phyloP scores from a whole-genome alignment of 2,329 filamentous ascomycete genomes.

The Xylariomycetidae sp. region DNA sequence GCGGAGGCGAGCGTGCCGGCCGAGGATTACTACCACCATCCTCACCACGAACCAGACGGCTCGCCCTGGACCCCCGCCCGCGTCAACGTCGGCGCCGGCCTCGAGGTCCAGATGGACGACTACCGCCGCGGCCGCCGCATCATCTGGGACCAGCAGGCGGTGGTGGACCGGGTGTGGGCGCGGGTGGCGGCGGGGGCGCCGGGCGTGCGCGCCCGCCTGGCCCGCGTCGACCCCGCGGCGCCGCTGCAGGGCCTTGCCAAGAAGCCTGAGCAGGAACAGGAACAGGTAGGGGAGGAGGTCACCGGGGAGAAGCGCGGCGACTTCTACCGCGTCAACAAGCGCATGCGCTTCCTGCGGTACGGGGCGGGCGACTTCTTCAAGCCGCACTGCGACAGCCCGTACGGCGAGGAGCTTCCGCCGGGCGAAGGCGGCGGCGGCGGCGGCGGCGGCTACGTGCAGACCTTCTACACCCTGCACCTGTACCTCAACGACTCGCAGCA shows the following conservation, averaged over 20 bases:
- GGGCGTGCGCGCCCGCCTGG: no score
- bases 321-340: constrained; percentile 57
- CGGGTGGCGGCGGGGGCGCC: no score
- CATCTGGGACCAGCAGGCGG: constrained; percentile 61
- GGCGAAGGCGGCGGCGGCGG: constrained; percentile 36
- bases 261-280: constrained; percentile 33
- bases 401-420: no score
- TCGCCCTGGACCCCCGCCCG: constrained; percentile 61
- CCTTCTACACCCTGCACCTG: constrained; percentile 50
- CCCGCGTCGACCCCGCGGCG: no score
- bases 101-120: constrained; percentile 49
- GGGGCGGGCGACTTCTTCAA: constrained; percentile 66
- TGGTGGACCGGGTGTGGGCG: constrained; percentile 58
- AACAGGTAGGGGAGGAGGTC: constrained; percentile 32
- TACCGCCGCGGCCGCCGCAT: constrained; percentile 69
- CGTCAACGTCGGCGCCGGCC: constrained; percentile 58
- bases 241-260: no score
- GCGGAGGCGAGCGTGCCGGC: constrained; percentile 49
- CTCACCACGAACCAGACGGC: constrained; percentile 16
- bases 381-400: constrained; percentile 63
- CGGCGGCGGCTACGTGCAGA: constrained; percentile 37
- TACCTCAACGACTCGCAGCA: constrained; percentile 46
- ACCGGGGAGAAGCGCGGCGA: constrained; percentile 28
- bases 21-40: constrained; percentile 22
- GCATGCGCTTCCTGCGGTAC: constrained; percentile 72